Evolutionary conservation across 176 grass and related monocot species (phyloP), one percentile per base, ranked within the genome.

Genomic region (Ensete ventricosum): DNA sequence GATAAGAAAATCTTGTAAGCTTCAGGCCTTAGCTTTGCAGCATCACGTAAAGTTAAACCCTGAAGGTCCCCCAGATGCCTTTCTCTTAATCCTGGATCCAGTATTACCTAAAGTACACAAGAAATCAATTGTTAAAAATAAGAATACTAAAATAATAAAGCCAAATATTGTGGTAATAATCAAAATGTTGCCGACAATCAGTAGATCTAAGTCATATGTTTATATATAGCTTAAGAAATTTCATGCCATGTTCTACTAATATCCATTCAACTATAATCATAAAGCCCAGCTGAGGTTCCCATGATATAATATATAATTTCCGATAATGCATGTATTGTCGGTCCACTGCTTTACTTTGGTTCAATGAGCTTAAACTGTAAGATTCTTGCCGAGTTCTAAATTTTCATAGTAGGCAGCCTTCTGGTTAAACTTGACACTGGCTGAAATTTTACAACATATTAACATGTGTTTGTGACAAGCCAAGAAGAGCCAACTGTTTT

Each of bases 51-150:
- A 58, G 77, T 99, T 83, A 91, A 71, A 17, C 95, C 95, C 73
- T 94, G 95, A 48, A 94, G 50, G 88, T 99, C 91, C 71, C 91
- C 88, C 1, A 99, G 85, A 68, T 91, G 68, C 58, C 90, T 89
- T 80, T 99, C 95, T 86, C 88, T 78, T 73, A 89, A 64, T 84
- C 62, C 72, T 85, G 76, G 71, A 73, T 94, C 80, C 1, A 94
- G 79, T 71, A 89, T 71, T 75, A 91, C 88, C 88, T 93, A 70
- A 75, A 70, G 52, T 19, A 68, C 11, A 77, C 62, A 65, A 60
- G 14, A 57, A 57, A 60, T n/a, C 3, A 43, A 43, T 43, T 43
- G 34, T 43, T 43, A 43, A 43, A 43, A 43, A 62, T 19, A 8
- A 19, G 57, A 62, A 14, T 19, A 19, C 17, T 21, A 62, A 58